These are phyloP conservation scores for Tylopilus sp. DNA, from an alignment of 768 basidiomycete species.

Conservation along the genomic window DNA sequence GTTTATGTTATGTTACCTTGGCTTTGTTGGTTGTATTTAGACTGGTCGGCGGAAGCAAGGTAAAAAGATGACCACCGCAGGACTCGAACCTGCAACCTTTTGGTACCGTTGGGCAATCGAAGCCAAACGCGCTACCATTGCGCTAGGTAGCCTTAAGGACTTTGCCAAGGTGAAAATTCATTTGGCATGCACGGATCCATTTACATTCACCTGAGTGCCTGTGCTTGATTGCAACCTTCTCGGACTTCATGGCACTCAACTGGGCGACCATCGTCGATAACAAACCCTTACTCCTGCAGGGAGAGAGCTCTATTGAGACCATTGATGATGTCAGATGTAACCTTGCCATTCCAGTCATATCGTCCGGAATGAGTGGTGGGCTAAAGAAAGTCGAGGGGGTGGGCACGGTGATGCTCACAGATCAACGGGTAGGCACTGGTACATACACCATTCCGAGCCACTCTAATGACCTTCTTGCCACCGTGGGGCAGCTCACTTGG, in stretches of 20 bases:
- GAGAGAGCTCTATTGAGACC: conserved; percentile 57
- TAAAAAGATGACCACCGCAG: conserved; percentile 74
- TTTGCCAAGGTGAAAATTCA: neutral
- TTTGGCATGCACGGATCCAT: neutral
- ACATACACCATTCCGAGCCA: neutral
- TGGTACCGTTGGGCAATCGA: conserved; percentile 77
- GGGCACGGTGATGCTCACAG: conserved; percentile 64
- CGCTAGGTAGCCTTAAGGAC: conserved; percentile 63
- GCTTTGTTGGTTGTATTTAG: neutral
- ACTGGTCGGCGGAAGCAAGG: neutral
- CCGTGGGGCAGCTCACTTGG: conserved; percentile 57
- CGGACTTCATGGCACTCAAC: conserved; percentile 69
- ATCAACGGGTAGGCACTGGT: conserved; percentile 57
- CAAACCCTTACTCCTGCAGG: conserved; percentile 58
- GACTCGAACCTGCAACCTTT: conserved; percentile 97
- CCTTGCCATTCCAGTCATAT: conserved; percentile 54
- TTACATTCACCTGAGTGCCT: neutral
- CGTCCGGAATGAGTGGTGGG: conserved; percentile 53
- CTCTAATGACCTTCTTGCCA: conserved; percentile 8
- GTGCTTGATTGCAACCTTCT: neutral
- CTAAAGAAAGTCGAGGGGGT: conserved; percentile 53
- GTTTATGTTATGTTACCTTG: neutral
- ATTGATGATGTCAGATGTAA: conserved; percentile 58
- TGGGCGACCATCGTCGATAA: conserved; percentile 64
- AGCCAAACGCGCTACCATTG: conserved; percentile 97